Percentiles rank a stretch among this genome's conserved stretches.
phyloP scores from a whole-genome alignment of 2,329 filamentous ascomycete genomes.

The Stemphylium vesicarium region DNA sequence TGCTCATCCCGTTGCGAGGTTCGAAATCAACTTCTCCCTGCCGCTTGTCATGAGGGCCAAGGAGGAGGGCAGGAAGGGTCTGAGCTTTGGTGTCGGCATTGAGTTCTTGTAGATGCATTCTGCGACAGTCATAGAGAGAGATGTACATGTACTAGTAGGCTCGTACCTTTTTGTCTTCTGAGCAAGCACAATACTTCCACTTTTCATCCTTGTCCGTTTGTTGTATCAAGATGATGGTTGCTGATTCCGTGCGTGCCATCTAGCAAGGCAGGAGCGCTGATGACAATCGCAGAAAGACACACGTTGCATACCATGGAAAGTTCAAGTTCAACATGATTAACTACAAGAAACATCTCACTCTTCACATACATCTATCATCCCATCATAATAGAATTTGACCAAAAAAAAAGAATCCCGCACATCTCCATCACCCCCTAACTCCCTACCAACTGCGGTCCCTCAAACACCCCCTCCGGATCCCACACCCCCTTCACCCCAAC shows the following conservation, averaged over 20 bases:
- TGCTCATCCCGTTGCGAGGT: conserved; percentile 88
- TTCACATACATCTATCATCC: too few relatives aligned
- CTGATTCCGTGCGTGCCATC: not conserved
- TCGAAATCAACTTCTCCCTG: conserved; percentile 94
- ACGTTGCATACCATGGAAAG: too few relatives aligned
- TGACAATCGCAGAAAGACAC: too few relatives aligned
- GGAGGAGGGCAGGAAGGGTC: conserved; percentile 86
- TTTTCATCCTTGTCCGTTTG: not conserved
- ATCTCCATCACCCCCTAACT: conserved; percentile 8
- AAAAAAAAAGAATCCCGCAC: not conserved
- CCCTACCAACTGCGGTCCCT: conserved; percentile 35
- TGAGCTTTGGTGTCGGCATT: conserved; percentile 95
- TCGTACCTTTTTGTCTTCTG: not conserved
- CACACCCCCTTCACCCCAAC: conserved; percentile 41
- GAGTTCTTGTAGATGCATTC: conserved; percentile 75
- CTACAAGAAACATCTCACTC: too few relatives aligned
- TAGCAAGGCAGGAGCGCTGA: not conserved
- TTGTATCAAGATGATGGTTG: not conserved
- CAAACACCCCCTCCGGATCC: conserved; percentile 43
- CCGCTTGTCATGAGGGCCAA: conserved; percentile 81
- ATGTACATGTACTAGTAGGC: conserved; percentile 14
- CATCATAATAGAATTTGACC: too few relatives aligned
- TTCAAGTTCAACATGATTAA: too few relatives aligned
- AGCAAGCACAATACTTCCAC: conserved; percentile 10
- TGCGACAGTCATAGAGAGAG: not conserved